These are phyloP conservation scores for Pseudogymnoascus sp. DNA, from an alignment of 2,329 filamentous ascomycete genomes.

Conservation along the genomic window DNA sequence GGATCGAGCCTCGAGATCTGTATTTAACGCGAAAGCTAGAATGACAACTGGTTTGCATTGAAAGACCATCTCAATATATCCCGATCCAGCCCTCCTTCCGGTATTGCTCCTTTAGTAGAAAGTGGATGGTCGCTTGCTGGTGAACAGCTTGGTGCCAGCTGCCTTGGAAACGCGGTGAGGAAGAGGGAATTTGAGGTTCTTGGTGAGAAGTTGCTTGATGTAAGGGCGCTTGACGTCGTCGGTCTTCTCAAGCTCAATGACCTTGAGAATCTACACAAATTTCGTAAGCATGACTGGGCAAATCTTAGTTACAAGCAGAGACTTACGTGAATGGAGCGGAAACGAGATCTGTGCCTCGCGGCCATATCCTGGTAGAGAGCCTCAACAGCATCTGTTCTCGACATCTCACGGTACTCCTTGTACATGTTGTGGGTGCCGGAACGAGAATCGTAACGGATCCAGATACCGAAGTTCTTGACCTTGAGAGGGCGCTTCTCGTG, in stretches of 20 bases:
- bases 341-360: slow-evolving; percentile 94
- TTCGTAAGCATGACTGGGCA: slow-evolving; percentile 13
- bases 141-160: slow-evolving; percentile 84
- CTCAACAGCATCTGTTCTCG: slow-evolving; percentile 90
- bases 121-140: slow-evolving; percentile 87
- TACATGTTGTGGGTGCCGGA: slow-evolving; percentile 99
- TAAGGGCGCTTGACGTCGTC: slow-evolving; percentile 96
- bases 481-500: slow-evolving; percentile 97
- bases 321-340: slow-evolving; percentile 97
- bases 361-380: slow-evolving; percentile 99
- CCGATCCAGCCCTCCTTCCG: slow-evolving; percentile 19
- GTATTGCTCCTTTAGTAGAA: slow-evolving; percentile 73
- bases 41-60: slow-evolving; percentile 32
- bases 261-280: slow-evolving; percentile 77
- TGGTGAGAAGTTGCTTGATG: slow-evolving; percentile 96
- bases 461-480: slow-evolving; percentile 99
- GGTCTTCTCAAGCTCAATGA: slow-evolving; percentile 92
- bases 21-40: slow-evolving; percentile 24
- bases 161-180: slow-evolving; percentile 89
- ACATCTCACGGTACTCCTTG: slow-evolving; percentile 99
- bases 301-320: neutral
- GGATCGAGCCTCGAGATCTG: slow-evolving; percentile 14
- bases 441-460: slow-evolving; percentile 99
- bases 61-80: slow-evolving; percentile 27
- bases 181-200: slow-evolving; percentile 96